Evolutionary conservation across 176 grass and related monocot species (phyloP), one percentile per base, ranked within the genome.

Genomic region (Lolium rigidum): DNA sequence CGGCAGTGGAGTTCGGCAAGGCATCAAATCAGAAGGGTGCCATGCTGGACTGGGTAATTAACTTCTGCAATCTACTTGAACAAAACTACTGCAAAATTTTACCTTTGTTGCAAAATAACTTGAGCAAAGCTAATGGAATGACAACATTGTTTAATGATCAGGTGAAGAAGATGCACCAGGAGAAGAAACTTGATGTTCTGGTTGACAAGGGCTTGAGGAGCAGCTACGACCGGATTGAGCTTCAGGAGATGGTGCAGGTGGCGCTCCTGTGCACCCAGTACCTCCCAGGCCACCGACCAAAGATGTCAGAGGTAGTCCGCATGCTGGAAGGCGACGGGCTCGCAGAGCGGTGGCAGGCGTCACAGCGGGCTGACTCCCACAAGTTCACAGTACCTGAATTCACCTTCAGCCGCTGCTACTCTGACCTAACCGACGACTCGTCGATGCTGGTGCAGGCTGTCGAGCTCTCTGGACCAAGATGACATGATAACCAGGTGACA

Each of bases 121-220:
- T 57, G 64, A 52, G n/a, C 26, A 17, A 59, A 31, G 11, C 5
- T 35, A 35, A 35, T 35, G 31, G 31, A 35, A 35, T 55, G 50
- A 14, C 11, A 7, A 4, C 18, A 4, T 18, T 83, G 28, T 43
- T 38, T 75, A 13, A 47, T 76, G 61, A 75, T 84, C 88, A 99
- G 97, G 97, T 99, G 88, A 96, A 99, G 84, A 99, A 94, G 80
- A 99, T 96, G 86, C 97, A 99, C 49, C 90, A 96, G 83, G 97
- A 99, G 81, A 95, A 99, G 88, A 96, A 93, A 83, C 84, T 99
- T 0, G 94, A 94, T 39, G 85, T 93, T 83, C 80, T 99, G 41
- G 92, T 96, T 4, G 94, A 99, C 85, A 94, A 93, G 83, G 90
- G 81, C 11, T 73, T 94, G 14, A 88, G 57, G 47, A 73, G 82